phyloP scores from a whole-genome alignment of 2,329 filamentous ascomycete genomes.

The Colletotrichum higginsianum region DNA sequence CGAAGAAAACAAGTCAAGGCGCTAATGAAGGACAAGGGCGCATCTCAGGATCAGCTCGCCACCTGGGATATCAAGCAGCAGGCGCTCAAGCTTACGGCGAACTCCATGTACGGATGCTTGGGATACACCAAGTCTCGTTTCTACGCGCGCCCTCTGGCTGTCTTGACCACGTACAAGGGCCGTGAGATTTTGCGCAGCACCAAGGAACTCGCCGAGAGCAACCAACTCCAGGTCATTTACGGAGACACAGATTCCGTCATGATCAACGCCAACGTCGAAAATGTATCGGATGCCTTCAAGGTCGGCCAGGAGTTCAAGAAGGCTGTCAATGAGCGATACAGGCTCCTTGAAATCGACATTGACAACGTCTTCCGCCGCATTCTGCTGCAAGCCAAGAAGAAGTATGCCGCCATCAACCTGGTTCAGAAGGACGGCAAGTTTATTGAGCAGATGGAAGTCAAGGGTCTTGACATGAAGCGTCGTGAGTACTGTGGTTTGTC shows the following conservation, averaged over 20 bases:
- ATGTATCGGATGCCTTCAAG: conserved; percentile 89
- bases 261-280: conserved; percentile 99
- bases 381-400: conserved; percentile 97
- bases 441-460: conserved; percentile 95
- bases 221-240: conserved; percentile 94
- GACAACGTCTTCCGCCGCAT: conserved; percentile 97
- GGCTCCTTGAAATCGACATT: conserved; percentile 95
- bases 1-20: conserved; percentile 94
- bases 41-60: conserved; percentile 87
- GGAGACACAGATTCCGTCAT: conserved; percentile 99
- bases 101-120: conserved; percentile 99
- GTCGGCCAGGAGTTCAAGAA: conserved; percentile 96
- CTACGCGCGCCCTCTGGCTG: conserved; percentile 93
- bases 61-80: conserved; percentile 99
- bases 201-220: conserved; percentile 94
- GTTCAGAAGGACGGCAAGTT: conserved; percentile 91
- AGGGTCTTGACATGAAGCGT: conserved; percentile 97
- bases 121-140: conserved; percentile 98
- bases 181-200: conserved; percentile 97
- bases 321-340: conserved; percentile 94
- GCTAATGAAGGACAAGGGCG: conserved; percentile 94
- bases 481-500: conserved; percentile 97
- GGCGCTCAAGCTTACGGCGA: conserved; percentile 96
- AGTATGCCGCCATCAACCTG: conserved; percentile 97
- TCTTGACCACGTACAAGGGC: conserved; percentile 97